Conservation (phyloP, 2,329 filamentous ascomycete genomes). For the Sporothrix humicola region DNA sequence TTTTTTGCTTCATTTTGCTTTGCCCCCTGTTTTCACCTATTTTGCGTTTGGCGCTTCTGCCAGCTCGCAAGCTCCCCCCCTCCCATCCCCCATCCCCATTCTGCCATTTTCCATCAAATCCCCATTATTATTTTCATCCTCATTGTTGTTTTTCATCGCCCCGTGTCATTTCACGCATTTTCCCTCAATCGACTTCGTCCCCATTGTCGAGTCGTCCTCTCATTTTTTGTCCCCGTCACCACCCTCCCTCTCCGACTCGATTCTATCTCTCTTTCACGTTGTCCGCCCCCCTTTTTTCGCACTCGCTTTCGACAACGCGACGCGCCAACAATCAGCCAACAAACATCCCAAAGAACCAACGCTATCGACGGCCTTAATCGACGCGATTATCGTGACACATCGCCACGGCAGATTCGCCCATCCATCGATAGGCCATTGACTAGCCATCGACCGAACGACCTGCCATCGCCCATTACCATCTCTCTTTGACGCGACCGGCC, state of each 20-base stretch:
- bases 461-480: slow-evolving; percentile 7
- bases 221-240: slow-evolving; percentile 17
- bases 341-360: background rate
- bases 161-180: background rate
- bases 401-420: background rate
- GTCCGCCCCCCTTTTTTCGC: slow-evolving; percentile 7
- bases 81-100: slow-evolving; percentile 6
- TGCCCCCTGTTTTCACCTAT: slow-evolving; percentile 14
- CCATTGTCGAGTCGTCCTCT: background rate
- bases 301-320: slow-evolving; percentile 1
- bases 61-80: slow-evolving; percentile 17
- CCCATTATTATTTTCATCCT: slow-evolving; percentile 29
- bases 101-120: slow-evolving; percentile 5
- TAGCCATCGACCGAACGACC: background rate
- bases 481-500: background rate
- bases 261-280: slow-evolving; percentile 13
- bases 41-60: background rate
- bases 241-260: background rate
- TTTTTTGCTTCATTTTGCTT: slow-evolving; percentile 8
- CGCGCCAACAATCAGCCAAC: background rate
- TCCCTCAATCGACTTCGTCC: background rate
- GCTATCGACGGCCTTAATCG: background rate
- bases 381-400: slow-evolving; percentile 10
- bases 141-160: slow-evolving; percentile 28
- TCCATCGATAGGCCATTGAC: background rate